Evolutionary conservation across 106 monocot species (phyloP).

Genomic region (Acorus calamus): DNA sequence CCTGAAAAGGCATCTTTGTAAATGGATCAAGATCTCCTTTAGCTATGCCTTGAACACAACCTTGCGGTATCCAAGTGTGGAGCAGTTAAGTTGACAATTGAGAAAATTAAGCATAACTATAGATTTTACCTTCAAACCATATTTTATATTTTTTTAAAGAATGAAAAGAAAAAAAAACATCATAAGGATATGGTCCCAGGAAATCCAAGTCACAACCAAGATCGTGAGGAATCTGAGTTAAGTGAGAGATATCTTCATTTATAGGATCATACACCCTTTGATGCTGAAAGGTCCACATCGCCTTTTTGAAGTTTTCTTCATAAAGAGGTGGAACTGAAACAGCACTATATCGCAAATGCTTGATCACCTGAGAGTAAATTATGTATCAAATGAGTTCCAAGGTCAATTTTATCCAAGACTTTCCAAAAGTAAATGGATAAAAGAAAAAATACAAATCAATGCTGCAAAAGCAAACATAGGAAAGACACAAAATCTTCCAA

Average conservation of each 20-base stretch:
- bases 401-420: too few relatives aligned
- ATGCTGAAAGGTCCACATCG: constrained; percentile 79
- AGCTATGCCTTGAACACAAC: constrained; percentile 68
- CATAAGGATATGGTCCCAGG: constrained; percentile 97
- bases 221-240: constrained; percentile 42
- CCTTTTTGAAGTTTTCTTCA: constrained; percentile 73
- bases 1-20: constrained; percentile 82
- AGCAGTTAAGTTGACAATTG: constrained; percentile 36
- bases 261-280: constrained; percentile 89
- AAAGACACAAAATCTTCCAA: too few relatives aligned
- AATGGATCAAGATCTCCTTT: constrained; percentile 82
- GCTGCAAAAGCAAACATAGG: too few relatives aligned
- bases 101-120: constrained; percentile 2
- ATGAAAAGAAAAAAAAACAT: constrained; percentile 9
- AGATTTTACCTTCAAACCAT: not conserved
- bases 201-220: constrained; percentile 59
- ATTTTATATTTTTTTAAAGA: not conserved
- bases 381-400: not conserved
- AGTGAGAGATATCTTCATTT: constrained; percentile 59
- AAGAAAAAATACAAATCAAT: too few relatives aligned
- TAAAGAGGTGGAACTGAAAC: constrained; percentile 71
- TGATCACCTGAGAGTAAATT: constrained; percentile 59
- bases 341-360: constrained; percentile 65
- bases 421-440: too few relatives aligned
- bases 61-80: constrained; percentile 59